Evolutionary conservation across 2,329 filamentous ascomycete species (phyloP), one percentile per base, ranked within the genome.

Genomic region (Setomelanomma holmii): DNA sequence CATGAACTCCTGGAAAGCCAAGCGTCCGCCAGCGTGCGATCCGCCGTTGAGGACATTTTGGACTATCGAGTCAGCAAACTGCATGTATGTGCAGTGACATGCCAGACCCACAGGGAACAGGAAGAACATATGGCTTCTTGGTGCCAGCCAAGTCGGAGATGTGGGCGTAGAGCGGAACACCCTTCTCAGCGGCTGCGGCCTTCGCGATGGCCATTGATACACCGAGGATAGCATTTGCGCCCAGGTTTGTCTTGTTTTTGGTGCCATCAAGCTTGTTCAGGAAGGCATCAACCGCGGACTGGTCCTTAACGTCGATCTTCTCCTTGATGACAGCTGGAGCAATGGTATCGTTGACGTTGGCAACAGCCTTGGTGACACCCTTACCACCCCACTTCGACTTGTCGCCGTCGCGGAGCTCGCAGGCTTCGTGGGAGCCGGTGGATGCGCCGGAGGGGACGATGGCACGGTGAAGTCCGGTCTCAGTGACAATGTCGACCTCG

Each of bases 371-470:
- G 67, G 75, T 76, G 58, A 84, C 82, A 74, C 79, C 80, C 72
- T 84, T 83, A 60, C 82, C 82, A 53, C 73, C 78, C 76, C 80
- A 84, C 62, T 78, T 78, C 64, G 75, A 70, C 72, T 80, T 79
- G 73, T 83, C 79, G 41, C 77, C 77, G 71, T 85, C 82, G 56
- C 79, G 78, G 61, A 82, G 78, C 69, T 82, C 80, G 72, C 78
- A 80, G 45, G 79, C 80, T 69, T 82, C 79, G 72, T 82, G 78
- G 52, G 78, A 79, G 61, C 79, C 75, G 72, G 93, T 97, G 71
- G 93, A 97, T 73, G 93, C 93, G 78, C 93, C 93, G 65, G 93
- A 97, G 72, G 93, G 93, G 61, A 98, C 93, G 77, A 97, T 97
- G 77, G 93, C 93, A 76, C 93, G 92, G 87, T 97, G 93, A 61